Evolutionary conservation across 192 early-diverging fungal species (phyloP), one percentile per base, ranked within the genome.

Genomic region (Physocladia obscura): DNA sequence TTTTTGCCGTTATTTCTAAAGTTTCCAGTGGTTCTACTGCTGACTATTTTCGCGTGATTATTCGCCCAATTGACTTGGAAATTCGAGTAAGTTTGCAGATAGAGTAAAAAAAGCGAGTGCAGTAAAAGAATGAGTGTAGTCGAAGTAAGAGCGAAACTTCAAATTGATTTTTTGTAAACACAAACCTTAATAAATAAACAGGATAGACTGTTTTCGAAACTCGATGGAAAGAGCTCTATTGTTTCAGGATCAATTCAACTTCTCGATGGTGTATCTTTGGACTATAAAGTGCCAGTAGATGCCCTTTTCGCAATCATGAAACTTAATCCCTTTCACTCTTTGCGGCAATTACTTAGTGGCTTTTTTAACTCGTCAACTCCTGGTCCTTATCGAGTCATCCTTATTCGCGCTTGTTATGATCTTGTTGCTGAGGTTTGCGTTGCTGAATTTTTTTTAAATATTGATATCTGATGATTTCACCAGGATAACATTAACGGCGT

Each of bases 291-390:
- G 22, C 81, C 95, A 69, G 81, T 90, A 0, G 84, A 89, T 37
- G 88, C 86, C 49, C 81, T 96, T 57, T 85, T 85, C 0, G 85
- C 89, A n/a, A 79, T 93, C 70, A 91, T 92, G 62, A 88, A 90
- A 40, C 72, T 92, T n/a, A 91, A 93, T 61, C 88, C 90, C 3
- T 86, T 87, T 62, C 86, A 84, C 57, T 88, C 91, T 3, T 76
- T 98, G 34, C 79, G 87, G 32, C 79, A 79, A 0, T 79, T 94
- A 22, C 79, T 95, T 62, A 89, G 93, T 1, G 78, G 85, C 22
- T 77, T 93, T 34, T 76, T 91, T 4, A 83, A 87, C 31, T 82
- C 89, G 11, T 86, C 82, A 27, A 83, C 91, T 0, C 89, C 92
- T 26, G 82, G 84, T 8, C 76, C 87, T 63, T 93, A 91, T 72